These are phyloP conservation scores for Lichtheimia ornata DNA, from an alignment of 371 early-diverging fungal genomes.

Conservation along the genomic window DNA sequence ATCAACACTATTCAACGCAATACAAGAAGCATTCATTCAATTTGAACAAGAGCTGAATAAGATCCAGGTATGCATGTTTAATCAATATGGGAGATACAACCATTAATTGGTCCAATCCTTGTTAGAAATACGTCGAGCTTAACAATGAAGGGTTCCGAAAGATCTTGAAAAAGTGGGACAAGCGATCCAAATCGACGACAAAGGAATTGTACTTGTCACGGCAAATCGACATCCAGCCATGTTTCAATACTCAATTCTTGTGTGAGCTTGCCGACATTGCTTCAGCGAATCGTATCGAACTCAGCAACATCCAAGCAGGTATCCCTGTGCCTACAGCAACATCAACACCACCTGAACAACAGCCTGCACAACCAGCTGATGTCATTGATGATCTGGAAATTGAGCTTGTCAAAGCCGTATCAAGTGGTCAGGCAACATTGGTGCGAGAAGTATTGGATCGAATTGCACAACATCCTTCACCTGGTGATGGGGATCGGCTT, in stretches of 20 bases:
- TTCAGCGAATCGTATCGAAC: slow-evolving; percentile 64
- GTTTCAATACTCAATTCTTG: slow-evolving; percentile 90
- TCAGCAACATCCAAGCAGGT: slow-evolving; percentile 54
- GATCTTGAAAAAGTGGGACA: slow-evolving; percentile 98
- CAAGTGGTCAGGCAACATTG: slow-evolving; percentile 44
- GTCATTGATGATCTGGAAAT: slow-evolving; percentile 65
- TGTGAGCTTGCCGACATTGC: slow-evolving; percentile 87
- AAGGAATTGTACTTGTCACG: slow-evolving; percentile 94
- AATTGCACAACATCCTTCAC: slow-evolving; percentile 41
- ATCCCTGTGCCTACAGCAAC: slow-evolving; percentile 24
- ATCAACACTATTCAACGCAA: slow-evolving; percentile 60
- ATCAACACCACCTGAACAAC: background rate
- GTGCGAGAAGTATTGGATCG: slow-evolving; percentile 66
- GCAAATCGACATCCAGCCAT: slow-evolving; percentile 94
- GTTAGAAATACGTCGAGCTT: slow-evolving; percentile 91
- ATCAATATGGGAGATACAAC: no score
- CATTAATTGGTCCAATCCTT: background rate
- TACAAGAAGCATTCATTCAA: slow-evolving; percentile 87
- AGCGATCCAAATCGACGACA: slow-evolving; percentile 90
- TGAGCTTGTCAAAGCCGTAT: slow-evolving; percentile 60
- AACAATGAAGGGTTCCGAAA: slow-evolving; percentile 95
- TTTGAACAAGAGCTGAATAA: slow-evolving; percentile 93
- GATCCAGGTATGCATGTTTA: slow-evolving; percentile 68
- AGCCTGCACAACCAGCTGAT: slow-evolving; percentile 12
- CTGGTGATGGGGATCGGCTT: slow-evolving; percentile 53